Evolutionary conservation across 768 basidiomycete genomes (phyloP), one percentile per base, ranked within the genome.

Genomic region (Cystoderma amianthinum): DNA sequence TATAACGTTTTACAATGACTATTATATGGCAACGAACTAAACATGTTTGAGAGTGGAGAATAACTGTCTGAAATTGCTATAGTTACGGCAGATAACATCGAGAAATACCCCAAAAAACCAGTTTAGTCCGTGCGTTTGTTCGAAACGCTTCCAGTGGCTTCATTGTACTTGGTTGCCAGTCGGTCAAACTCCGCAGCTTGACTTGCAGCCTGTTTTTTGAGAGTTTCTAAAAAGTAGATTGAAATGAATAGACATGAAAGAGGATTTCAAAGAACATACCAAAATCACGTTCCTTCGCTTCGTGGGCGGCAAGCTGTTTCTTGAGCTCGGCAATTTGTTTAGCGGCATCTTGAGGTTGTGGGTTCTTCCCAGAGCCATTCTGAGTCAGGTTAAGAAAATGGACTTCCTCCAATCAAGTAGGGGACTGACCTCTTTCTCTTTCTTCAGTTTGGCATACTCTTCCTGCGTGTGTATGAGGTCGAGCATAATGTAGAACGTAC

Each of bases 381-480:
- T 12, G 13, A 24, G 28, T 11, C 20, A 38, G 12, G 32, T 21
- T 43, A 38, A 12, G 24, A 17, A 15, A 32, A 18, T 36, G 20
- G 12, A 38, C n/a, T n/a, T n/a, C n/a, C n/a, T n/a, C n/a, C n/a
- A n/a, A n/a, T n/a, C n/a, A 4, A 17, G 11, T 18, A 18, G 28
- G 36, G 22, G 4, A 38, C 5, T 16, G 32, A 16, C 34, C 24
- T 25, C 55, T 59, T 30, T 32, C 46, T 67, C 61, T 50, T 81
- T 73, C 70, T 94, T 92, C 45, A 97, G 59, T 52, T 85, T 82
- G 15, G 79, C 80, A 55, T 88, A 88, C 53, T 90, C 80, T 50
- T 94, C 93, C 61, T 95, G 90, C 1, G 82, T 77, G 50, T 89
- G 82, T 48, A 97, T 83, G 49, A 96, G 81, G 58, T 97, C 91